phyloP scores from a whole-genome alignment of 2,329 filamentous ascomycete species.

The Diaporthe ilicicola region DNA sequence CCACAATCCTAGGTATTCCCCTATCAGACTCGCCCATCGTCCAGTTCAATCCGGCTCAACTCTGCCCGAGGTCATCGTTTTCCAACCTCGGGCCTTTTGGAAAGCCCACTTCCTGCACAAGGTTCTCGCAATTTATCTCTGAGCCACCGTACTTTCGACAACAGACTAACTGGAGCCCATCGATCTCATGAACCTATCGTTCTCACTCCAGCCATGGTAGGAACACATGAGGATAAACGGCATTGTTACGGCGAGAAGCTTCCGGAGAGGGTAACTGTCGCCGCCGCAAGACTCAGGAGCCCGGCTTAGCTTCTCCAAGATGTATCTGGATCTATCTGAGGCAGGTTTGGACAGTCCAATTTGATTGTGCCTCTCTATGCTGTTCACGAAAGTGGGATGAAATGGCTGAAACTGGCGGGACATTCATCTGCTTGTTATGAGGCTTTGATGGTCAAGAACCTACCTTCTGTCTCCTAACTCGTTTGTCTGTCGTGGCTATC shows the following conservation, averaged over 20 bases:
- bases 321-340: neutral
- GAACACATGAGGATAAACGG: neutral
- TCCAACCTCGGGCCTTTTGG: conserved; percentile 15
- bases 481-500: too few relatives aligned
- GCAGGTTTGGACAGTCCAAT: neutral
- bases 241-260: too few relatives aligned
- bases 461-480: too few relatives aligned
- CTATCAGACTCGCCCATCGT: neutral
- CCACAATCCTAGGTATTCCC: neutral
- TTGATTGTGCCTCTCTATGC: too few relatives aligned
- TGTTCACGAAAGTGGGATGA: too few relatives aligned
- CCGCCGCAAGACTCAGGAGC: neutral
- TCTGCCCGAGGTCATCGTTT: conserved; percentile 15
- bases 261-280: neutral
- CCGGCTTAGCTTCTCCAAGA: neutral
- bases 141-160: neutral
- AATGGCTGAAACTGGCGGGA: too few relatives aligned
- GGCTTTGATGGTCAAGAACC: too few relatives aligned
- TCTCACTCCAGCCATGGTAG: neutral
- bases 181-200: neutral
- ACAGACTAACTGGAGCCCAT: neutral
- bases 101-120: neutral
- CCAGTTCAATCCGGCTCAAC: neutral
- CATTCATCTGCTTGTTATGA: too few relatives aligned
- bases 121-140: too few relatives aligned